Conservation (phyloP, 768 basidiomycete species). For the Hygrocybe punicea region DNA sequence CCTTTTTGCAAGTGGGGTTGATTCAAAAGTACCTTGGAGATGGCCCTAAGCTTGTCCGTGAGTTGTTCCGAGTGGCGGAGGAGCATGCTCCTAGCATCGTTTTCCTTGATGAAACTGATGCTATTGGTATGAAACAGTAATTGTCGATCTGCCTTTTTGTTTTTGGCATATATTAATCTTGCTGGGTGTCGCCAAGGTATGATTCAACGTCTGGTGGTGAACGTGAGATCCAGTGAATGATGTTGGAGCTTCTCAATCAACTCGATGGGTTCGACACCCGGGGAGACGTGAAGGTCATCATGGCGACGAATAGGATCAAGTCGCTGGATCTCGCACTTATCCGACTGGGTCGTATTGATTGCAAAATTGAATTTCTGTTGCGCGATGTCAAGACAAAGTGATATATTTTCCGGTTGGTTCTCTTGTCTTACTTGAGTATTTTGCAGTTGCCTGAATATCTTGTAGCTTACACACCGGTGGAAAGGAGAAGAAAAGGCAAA, state of each 20-base stretch:
- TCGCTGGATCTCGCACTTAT: constrained; percentile 97
- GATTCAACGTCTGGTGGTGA: constrained; percentile 98
- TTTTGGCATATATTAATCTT: constrained; percentile 5
- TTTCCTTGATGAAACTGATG: constrained; percentile 99
- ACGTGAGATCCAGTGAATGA: constrained; percentile 98
- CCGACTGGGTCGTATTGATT: constrained; percentile 95
- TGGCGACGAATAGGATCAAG: too few species aligned
- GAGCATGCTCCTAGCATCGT: too few species aligned
- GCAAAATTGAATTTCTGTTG: constrained; percentile 97
- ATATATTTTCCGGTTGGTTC: constrained; percentile 85
- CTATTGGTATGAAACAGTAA: constrained; percentile 95
- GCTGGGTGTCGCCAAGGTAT: constrained; percentile 69
- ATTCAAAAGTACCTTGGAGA: constrained; percentile 99
- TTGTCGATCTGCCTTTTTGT: constrained; percentile 17
- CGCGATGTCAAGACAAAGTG: constrained; percentile 99
- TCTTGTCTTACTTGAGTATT: too few species aligned
- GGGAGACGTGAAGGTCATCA: too few species aligned
- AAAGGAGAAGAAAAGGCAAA: too few species aligned
- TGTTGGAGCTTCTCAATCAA: constrained; percentile 98
- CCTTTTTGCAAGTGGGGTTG: constrained; percentile 94
- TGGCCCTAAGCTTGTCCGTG: too few species aligned
- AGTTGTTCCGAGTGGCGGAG: too few species aligned
- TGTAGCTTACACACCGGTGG: too few species aligned
- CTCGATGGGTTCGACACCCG: constrained; percentile 98
- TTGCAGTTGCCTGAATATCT: too few species aligned